Evolutionary conservation across 2,329 filamentous ascomycete species (phyloP), one percentile per base, ranked within the genome.

Genomic region (Hypoxylon sp.): DNA sequence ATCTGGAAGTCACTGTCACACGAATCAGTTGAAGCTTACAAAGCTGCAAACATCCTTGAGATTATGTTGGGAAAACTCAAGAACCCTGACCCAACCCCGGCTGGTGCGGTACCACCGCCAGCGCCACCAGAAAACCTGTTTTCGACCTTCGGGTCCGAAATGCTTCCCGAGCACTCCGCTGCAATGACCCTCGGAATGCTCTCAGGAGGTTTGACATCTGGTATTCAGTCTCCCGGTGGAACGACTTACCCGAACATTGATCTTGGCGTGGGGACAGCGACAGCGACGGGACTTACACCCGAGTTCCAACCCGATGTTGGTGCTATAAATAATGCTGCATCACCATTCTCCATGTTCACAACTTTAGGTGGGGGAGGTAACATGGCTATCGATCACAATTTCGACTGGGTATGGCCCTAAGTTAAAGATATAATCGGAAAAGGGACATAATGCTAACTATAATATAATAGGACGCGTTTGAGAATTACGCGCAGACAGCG

Each of bases 21-120:
- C 61, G 85, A 90, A 25, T 96, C 92, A 0, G 91, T 98, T 82
- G 95, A 98, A 73, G 94, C 95, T 0, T 95, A 91, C 82, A 98
- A 98, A 81, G 95, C 94, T 1, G 89, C 89, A 44, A 89, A 89
- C 46, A 87, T 95, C 25, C 84, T 98, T n/a, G 90, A 90, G 22
- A 90, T 98, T 57, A 94, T 98, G 88, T 82, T 98, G 49, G 86
- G 90, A 33, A 96, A 96, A 79, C 85, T 98, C 60, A 90, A 87
- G 74, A 82, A 81, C 62, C 83, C 86, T 8, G 79, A 78, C 22
- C 66, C 71, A 8, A 37, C 68, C 8, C 66, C 72, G n/a, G 33
- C 27, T 5, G 64, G 61, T 31, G 64, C 70, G 22, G 69, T 68
- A 42, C 51, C 55, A 22, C 51, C 64, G 4, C 33, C 70, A 5